Evolutionary conservation across 2,329 filamentous ascomycete genomes (phyloP).

Genomic region (Claviceps africana): DNA sequence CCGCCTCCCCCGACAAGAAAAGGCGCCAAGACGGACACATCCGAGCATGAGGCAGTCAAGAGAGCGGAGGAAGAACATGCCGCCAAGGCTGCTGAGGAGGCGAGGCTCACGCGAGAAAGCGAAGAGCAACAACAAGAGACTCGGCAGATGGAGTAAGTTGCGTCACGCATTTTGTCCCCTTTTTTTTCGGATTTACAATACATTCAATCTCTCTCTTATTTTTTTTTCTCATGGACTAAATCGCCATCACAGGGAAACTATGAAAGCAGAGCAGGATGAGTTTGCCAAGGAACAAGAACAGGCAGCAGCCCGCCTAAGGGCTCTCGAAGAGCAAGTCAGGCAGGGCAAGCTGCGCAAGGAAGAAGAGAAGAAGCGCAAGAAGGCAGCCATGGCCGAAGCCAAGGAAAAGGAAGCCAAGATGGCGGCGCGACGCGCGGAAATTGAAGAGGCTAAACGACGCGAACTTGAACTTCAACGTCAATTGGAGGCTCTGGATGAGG

Average conservation of each 20-base stretch:
- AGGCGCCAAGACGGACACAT: constrained; percentile 43
- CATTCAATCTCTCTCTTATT: too few species aligned
- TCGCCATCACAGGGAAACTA: constrained; percentile 48
- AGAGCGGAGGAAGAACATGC: constrained; percentile 43
- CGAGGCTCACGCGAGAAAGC: constrained; percentile 55
- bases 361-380: constrained; percentile 86
- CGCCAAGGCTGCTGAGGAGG: constrained; percentile 49
- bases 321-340: constrained; percentile 84
- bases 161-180: background rate
- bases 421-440: constrained; percentile 74
- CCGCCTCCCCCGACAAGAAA: constrained; percentile 74
- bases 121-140: constrained; percentile 62
- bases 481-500: constrained; percentile 60
- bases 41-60: constrained; percentile 38
- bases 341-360: constrained; percentile 92
- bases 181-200: background rate
- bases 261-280: constrained; percentile 64
- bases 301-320: constrained; percentile 68
- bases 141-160: constrained; percentile 67
- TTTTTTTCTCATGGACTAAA: constrained; percentile 13
- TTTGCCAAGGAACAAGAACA: constrained; percentile 67
- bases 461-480: constrained; percentile 83
- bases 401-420: constrained; percentile 80
- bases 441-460: constrained; percentile 79
- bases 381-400: constrained; percentile 72